phyloP scores from a whole-genome alignment of 2,329 filamentous ascomycete genomes.

The Fusarium mexicanum region DNA sequence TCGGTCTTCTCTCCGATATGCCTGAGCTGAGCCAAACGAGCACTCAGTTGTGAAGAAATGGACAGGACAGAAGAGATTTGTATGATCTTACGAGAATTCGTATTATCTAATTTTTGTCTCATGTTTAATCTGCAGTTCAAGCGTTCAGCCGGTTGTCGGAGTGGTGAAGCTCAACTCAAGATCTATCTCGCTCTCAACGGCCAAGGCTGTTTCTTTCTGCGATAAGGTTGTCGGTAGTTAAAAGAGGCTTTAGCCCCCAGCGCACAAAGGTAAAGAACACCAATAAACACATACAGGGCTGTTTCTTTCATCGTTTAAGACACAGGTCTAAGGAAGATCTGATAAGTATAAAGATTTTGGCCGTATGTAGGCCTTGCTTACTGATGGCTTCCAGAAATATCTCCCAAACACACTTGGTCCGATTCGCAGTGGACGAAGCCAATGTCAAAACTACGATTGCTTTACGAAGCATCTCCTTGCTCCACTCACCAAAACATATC shows the following conservation, averaged over 20 bases:
- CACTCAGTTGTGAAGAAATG: not conserved
- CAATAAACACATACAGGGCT: too few relatives aligned
- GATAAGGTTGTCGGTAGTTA: too few relatives aligned
- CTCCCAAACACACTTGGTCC: not conserved
- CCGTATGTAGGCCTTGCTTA: too few relatives aligned
- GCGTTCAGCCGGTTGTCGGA: not conserved
- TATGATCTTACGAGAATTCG: not conserved
- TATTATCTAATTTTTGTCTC: not conserved
- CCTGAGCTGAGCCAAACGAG: not conserved
- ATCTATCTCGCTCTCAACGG: too few relatives aligned
- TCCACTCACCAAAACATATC: not conserved
- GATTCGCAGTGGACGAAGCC: not conserved
- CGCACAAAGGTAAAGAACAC: too few relatives aligned
- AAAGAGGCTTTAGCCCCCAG: too few relatives aligned
- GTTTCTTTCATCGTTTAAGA: too few relatives aligned
- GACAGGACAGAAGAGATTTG: not conserved
- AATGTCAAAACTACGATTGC: not conserved
- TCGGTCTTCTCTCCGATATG: constrained; percentile 21
- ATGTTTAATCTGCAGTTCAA: accelerated
- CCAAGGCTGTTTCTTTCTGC: accelerated
- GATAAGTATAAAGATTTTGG: too few relatives aligned
- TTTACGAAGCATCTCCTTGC: not conserved
- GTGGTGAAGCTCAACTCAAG: not conserved
- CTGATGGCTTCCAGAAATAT: accelerated
- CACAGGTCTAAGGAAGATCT: too few relatives aligned